Evolutionary conservation across 495 filamentous ascomycete species (phyloP), one percentile per base, ranked within the genome.

Genomic region (Ramalina peruviana): DNA sequence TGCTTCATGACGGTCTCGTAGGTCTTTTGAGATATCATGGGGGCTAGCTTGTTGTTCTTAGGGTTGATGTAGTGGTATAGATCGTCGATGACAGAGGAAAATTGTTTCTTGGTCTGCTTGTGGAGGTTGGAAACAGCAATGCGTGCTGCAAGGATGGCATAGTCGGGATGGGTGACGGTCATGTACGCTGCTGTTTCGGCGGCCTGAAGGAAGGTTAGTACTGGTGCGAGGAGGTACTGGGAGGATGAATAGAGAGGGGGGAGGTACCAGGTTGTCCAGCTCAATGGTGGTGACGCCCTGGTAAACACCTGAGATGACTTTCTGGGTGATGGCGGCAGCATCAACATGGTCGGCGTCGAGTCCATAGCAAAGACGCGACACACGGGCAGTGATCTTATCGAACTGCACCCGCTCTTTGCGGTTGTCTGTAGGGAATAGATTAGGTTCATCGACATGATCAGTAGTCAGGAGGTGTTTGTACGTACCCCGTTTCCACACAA

Each of bases 21-120:
- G 15, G 80, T 88, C 49, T 85, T 70, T 56, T 88, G 64, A 15
- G 89, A 85, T 55, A 98, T 96, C 92, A 98, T 96, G 25, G 92
- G 88, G 25, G 87, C 85, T 21, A 75, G 64, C 57, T 76, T 84
- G 37, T 72, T 69, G 66, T 94, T 97, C 73, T 88, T 94, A 19
- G 92, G 92, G 70, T 98, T 98, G 63, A 93, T 69, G 68, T 95
- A 98, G 71, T 96, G 77, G 72, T 88, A 94, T 16, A 98, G 78
- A 60, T 97, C 92, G 54, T 80, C 81, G 56, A 98, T 77, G 50
- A 97, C 92, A 51, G 86, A 75, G 6, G 92, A 96, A 69, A 90
- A 98, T 64, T 96, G 90, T 75, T 98, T 98, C 76, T 96, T 96
- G 36, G 92, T 98, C 74, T 98, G 92, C 72, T 98, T 98, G 78